Evolutionary conservation across 148 eudicot genomes (phyloP).

Genomic region (Heliosperma pusillum): DNA sequence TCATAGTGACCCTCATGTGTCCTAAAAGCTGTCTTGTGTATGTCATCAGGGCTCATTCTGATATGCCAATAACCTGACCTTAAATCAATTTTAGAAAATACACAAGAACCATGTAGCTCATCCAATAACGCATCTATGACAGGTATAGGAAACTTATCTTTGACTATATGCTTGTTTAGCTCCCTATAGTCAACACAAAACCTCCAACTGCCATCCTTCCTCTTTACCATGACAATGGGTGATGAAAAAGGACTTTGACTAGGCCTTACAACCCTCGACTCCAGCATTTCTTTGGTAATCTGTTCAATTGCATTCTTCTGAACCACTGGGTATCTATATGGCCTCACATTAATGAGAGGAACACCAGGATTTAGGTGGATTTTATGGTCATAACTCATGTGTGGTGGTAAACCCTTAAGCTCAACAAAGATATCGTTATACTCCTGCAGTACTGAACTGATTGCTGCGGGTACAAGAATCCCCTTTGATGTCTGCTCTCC

Average conservation of each 20-base stretch:
- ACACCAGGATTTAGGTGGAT: not conserved
- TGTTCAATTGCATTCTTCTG: not conserved
- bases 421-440: not conserved
- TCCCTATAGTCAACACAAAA: no score
- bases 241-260: not conserved
- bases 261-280: not conserved
- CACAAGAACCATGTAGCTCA: not conserved
- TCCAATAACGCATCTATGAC: not conserved
- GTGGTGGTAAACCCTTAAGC: not conserved
- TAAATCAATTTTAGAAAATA: no score
- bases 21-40: no score
- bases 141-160: not conserved
- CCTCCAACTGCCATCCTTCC: slow-evolving; percentile 1
- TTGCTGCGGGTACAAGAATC: no score
- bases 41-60: no score
- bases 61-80: not conserved
- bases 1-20: no score
- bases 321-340: slow-evolving; percentile 1
- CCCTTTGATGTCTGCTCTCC: no score
- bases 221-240: slow-evolving; percentile 1
- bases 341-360: not conserved
- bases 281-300: not conserved
- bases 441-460: no score
- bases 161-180: not conserved
- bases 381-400: not conserved